Base-by-base conservation (phyloP, 1,284 basidiomycete species). In the Ganoderma leucocontextum region DNA sequence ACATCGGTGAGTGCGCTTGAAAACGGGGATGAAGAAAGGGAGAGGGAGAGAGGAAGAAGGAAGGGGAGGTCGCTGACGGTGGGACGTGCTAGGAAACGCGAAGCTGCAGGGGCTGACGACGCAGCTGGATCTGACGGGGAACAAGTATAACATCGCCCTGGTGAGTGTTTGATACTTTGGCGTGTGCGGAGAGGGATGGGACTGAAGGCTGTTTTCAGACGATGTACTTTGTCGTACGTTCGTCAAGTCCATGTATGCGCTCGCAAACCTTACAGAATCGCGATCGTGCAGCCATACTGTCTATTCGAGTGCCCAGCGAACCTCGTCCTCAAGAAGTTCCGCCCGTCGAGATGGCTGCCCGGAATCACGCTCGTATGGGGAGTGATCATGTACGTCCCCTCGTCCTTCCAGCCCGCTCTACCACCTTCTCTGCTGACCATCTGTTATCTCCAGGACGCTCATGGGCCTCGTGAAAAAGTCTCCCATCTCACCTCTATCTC, bases 391-490 rank as follows among this genome's bases (percentile, higher is more conserved):
- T 72, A 19, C 59, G 71, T 41, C 63, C 36, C 7, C 12, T 25
- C 12, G 9, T 47, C 22, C n/a, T 41, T 2, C 41, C 41, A 29
- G 29, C 15, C 41, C 41, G 19, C 47, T 25, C n/a, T 7, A 7
- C 5, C 6, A 6, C 6, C 5, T n/a, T 44, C 42, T 19, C 4
- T 17, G 19, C 42, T 53, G 25, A 53, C 25, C 4, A 29, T 7
- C 25, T 6, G 13, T 7, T 10, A 55, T 35, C 33, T 55, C 0
- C 57, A 91, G 88, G 85, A 88, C 85, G 1, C 74, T 86, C 44
- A 92, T 90, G 89, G 88, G 88, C n/a, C 77, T 91, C 3, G 89
- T 90, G 35, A 89, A 88, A 79, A 89, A 77, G 89, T 89, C 73
- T 62, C 78, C 66, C 25, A 9, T 60, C 6, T 10, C 19, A 5